These are phyloP conservation scores for Zasmidium citrigriseum DNA, from an alignment of 2,329 filamentous ascomycete genomes.

Conservation along the genomic window DNA sequence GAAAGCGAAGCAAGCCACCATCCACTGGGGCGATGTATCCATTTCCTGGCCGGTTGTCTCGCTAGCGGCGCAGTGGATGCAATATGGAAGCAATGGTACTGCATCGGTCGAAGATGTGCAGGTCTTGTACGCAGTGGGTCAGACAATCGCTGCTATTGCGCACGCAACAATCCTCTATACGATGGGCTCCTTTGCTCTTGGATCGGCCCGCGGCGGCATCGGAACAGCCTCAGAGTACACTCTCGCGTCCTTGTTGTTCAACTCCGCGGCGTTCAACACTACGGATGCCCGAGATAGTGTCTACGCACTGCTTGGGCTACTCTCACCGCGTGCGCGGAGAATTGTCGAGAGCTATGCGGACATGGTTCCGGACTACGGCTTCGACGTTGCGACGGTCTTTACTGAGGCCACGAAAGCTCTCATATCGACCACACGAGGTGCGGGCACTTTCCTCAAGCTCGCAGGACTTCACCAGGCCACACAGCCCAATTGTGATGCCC, in stretches of 20 bases:
- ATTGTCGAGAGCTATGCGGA: not conserved
- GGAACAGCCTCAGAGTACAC: not conserved
- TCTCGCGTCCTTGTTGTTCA: not conserved
- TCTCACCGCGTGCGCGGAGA: not conserved
- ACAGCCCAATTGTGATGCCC: not conserved
- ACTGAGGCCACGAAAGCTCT: not conserved
- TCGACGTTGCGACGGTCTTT: not conserved
- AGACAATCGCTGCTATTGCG: not conserved
- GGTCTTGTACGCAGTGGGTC: not conserved
- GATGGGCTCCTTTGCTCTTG: not conserved
- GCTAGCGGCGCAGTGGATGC: not conserved
- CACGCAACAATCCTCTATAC: not conserved
- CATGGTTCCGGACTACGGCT: not conserved
- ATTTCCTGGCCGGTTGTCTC: not conserved
- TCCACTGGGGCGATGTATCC: not conserved
- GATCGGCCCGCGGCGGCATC: not conserved
- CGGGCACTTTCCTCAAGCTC: not conserved
- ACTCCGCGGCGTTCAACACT: not conserved
- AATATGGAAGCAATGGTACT: not conserved
- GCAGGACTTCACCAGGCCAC: not conserved
- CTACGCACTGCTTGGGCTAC: not conserved
- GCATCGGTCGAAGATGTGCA: not conserved
- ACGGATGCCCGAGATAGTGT: not conserved
- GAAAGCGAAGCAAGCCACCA: not conserved
- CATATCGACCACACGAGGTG: not conserved